Evolutionary conservation across 768 basidiomycete species (phyloP).

Genomic region (Boletus reticulatus): DNA sequence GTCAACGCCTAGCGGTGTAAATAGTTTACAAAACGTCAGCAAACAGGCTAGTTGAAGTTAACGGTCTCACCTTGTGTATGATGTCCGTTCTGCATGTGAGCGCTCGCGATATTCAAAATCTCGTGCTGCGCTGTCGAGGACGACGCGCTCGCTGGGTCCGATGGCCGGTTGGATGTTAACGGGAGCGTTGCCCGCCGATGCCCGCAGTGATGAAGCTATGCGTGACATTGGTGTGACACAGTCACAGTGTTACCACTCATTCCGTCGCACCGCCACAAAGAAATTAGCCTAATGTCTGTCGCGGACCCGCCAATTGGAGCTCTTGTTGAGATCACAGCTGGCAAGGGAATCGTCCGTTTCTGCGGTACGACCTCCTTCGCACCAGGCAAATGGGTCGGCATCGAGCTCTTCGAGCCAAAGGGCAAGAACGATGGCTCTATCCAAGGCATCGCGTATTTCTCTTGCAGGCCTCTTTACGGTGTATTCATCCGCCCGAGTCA

Average conservation of each 20-base stretch:
- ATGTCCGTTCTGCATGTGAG: constrained; percentile 33
- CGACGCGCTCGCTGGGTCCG: constrained; percentile 1
- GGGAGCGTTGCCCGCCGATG: constrained; percentile 6
- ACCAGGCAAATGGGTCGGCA: constrained; percentile 91
- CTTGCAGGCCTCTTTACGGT: constrained; percentile 71
- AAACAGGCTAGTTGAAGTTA: neutral
- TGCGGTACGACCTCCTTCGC: constrained; percentile 81
- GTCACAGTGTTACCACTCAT: constrained; percentile 1
- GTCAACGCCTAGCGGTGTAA: constrained; percentile 16
- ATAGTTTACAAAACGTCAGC: constrained; percentile 1
- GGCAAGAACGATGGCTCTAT: constrained; percentile 98
- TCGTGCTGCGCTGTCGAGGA: neutral
- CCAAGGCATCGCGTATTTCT: constrained; percentile 76
- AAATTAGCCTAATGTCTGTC: constrained; percentile 24
- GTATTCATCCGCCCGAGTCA: constrained; percentile 89
- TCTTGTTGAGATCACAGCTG: constrained; percentile 76
- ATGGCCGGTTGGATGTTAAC: neutral
- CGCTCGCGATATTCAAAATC: neutral
- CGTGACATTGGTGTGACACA: constrained; percentile 12
- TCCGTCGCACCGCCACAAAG: constrained; percentile 15
- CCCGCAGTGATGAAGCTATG: constrained; percentile 3
- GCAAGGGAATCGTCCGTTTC: constrained; percentile 85
- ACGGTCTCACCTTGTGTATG: constrained; percentile 20
- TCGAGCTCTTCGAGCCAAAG: constrained; percentile 76
- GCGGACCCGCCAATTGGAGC: constrained; percentile 59